Evolutionary conservation across 2,329 filamentous ascomycete species (phyloP), one percentile per base, ranked within the genome.

Genomic region (Beauveria medogensis): DNA sequence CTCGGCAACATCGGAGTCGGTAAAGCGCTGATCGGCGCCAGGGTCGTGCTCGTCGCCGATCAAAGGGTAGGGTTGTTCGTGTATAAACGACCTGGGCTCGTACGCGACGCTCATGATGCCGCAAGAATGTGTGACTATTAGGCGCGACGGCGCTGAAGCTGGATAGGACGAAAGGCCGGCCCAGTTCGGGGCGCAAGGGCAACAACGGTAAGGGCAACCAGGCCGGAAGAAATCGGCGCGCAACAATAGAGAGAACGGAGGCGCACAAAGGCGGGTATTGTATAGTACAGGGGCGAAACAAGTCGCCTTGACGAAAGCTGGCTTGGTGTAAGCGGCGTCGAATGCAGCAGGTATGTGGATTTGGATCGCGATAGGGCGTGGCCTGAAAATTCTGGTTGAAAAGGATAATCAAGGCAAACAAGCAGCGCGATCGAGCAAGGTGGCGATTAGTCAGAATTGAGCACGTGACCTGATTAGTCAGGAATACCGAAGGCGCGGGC

Each of bases 101-200:
- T 79, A 83, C 46, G 78, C 79, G 66, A 83, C 78, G 64, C 75
- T 79, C 79, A 82, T 82, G 54, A 67, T 75, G 69, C 60, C 65
- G 24, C 34, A 20, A 18, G 6, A 16, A 20, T 20, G 30, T 43
- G 43, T 24, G 22, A 55, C 37, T 12, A 47, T 34, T 16, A 28
- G 41, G 51, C 43, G 59, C 52, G 47, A 43, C 48, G 30, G 14
- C 40, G 40, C n/a, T 24, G 34, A 54, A 2, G 24, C 30, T 46
- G 56, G n/a, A 26, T 47, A 30, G 46, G 34, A 60, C 8, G 40
- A 28, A 22, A 53, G 40, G 28, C 58, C 43, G 30, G 50, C 30
- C 24, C 34, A 52, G 16, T 24, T 37, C 22, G 28, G 44, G 41
- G 6, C 12, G 40, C 30, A 20, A 22, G 26, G 30, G 26, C 9